Evolutionary conservation across 2,329 filamentous ascomycete species (phyloP).

Genomic region (Aspergillus sp.): DNA sequence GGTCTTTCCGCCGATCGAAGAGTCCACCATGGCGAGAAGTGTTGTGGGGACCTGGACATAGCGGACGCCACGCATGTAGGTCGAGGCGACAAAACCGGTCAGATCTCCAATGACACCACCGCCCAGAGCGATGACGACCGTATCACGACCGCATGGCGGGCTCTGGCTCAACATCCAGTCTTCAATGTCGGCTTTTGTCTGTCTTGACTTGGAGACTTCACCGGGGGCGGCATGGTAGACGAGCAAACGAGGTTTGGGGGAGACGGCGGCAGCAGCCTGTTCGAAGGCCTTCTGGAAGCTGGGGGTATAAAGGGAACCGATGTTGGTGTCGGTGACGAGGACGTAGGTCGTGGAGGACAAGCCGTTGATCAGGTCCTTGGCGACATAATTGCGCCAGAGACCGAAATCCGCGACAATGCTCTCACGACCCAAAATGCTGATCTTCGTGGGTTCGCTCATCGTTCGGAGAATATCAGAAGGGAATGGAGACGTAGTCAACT

Average conservation of each 20-base stretch:
- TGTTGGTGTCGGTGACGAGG: conserved; percentile 93
- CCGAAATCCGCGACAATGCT: conserved; percentile 90
- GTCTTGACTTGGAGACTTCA: conserved; percentile 88
- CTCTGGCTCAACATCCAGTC: conserved; percentile 93
- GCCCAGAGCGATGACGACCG: conserved; percentile 89
- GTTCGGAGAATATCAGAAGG: conserved; percentile 12
- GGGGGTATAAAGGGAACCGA: conserved; percentile 78
- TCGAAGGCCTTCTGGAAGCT: conserved; percentile 70
- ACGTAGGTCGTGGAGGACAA: conserved; percentile 88
- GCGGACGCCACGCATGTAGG: conserved; percentile 95
- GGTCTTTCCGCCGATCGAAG: conserved; percentile 96
- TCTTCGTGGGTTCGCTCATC: conserved; percentile 57
- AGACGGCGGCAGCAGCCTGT: conserved; percentile 46
- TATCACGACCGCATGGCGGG: conserved; percentile 84
- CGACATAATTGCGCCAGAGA: conserved; percentile 81
- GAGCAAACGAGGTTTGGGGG: conserved; percentile 67
- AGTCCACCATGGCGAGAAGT: conserved; percentile 95
- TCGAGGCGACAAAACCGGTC: conserved; percentile 95
- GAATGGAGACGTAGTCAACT: conserved; percentile 13
- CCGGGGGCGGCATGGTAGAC: conserved; percentile 86
- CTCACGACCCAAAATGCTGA: conserved; percentile 84
- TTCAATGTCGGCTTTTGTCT: conserved; percentile 93
- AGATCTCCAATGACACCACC: conserved; percentile 97
- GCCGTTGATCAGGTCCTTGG: conserved; percentile 75
- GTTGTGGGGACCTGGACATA: conserved; percentile 97